These are phyloP conservation scores for Iberis pinnata DNA, from an alignment of 345 rosid species.

Conservation along the genomic window DNA sequence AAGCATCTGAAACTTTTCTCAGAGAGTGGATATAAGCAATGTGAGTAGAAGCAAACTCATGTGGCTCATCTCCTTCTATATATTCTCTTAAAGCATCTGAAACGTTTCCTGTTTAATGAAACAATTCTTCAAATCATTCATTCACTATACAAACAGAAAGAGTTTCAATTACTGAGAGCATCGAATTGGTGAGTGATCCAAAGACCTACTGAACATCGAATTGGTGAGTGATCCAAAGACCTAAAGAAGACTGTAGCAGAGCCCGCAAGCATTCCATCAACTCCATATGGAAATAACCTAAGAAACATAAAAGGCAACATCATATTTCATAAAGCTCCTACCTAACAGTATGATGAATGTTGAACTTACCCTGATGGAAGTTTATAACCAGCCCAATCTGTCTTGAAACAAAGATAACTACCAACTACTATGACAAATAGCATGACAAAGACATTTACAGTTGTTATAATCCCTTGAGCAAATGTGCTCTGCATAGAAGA, in stretches of 20 bases:
- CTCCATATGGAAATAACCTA: conserved; percentile 88
- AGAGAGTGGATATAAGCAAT: no score
- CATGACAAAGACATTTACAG: conserved; percentile 74
- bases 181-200: background rate
- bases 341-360: conserved; percentile 4
- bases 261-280: conserved; percentile 94
- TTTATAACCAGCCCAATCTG: conserved; percentile 84
- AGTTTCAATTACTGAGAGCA: no score
- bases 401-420: conserved; percentile 69
- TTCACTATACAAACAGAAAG: no score
- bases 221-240: no score
- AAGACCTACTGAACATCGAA: no score
- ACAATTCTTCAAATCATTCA: no score
- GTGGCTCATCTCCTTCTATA: no score
- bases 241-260: conserved; percentile 97
- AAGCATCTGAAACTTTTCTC: no score
- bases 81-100: no score
- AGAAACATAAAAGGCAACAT: background rate
- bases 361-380: conserved; percentile 75
- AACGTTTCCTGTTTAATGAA: no score
- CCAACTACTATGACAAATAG: conserved; percentile 77
- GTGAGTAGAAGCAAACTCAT: no score
- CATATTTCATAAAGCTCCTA: background rate
- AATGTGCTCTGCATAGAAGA: conserved; percentile 59
- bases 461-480: conserved; percentile 72